Conservation (phyloP, 306 rosid species). For the Abrus pulchellus region DNA sequence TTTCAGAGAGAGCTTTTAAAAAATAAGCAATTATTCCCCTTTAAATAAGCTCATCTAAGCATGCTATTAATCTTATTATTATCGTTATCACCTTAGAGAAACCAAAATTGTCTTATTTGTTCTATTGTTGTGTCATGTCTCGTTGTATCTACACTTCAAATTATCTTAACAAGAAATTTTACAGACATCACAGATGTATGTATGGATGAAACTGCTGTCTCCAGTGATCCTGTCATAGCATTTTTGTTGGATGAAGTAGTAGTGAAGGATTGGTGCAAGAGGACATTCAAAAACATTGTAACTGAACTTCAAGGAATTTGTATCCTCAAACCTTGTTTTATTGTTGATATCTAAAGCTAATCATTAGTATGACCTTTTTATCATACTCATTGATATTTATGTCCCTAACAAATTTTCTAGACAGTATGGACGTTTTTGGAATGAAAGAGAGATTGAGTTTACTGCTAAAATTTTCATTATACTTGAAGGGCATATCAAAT, state of each 20-base stretch:
- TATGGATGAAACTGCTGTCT: conserved; percentile 98
- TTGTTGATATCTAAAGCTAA: conserved; percentile 38
- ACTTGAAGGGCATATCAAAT: conserved; percentile 81
- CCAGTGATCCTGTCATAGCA: conserved; percentile 97
- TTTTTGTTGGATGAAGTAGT: conserved; percentile 99
- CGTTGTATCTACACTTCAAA: conserved; percentile 22
- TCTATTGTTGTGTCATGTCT: conserved; percentile 1
- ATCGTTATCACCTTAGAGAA: conserved; percentile 6
- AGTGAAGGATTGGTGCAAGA: conserved; percentile 99
- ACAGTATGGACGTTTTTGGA: conserved; percentile 63
- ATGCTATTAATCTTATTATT: conserved; percentile 11
- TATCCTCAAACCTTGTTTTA: conserved; percentile 67
- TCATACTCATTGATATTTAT: conserved; percentile 22
- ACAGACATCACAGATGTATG: conserved; percentile 98
- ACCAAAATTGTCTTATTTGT: background rate
- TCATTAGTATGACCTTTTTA: conserved; percentile 23
- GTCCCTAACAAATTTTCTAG: conserved; percentile 64
- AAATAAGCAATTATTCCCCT: too few species aligned
- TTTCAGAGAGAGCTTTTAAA: too few species aligned
- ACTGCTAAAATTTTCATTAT: conserved; percentile 75
- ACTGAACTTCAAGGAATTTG: conserved; percentile 82
- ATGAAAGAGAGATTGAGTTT: conserved; percentile 66
- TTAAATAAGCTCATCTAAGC: too few species aligned
- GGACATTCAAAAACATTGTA: conserved; percentile 74
- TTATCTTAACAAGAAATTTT: conserved; percentile 69